Conservation (phyloP, 768 basidiomycete species). For the Fomitopsis serialis region DNA sequence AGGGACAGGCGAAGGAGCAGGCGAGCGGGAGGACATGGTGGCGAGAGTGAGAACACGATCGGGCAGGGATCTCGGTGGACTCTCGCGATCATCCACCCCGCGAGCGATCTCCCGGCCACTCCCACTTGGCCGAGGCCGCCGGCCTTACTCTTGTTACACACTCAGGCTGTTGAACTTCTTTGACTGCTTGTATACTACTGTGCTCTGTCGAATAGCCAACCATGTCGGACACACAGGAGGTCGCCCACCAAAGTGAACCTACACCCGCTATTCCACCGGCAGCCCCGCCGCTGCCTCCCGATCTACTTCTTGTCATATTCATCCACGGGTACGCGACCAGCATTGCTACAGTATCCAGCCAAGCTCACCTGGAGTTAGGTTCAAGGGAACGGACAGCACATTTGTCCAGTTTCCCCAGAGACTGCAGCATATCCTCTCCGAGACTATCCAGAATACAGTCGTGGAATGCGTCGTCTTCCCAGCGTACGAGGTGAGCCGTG, state of each 20-base stretch:
- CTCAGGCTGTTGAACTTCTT: no score
- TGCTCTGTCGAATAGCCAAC: no score
- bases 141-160: no score
- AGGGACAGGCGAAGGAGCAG: neutral
- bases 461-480: conserved; percentile 85
- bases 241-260: neutral
- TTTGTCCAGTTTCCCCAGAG: conserved; percentile 77
- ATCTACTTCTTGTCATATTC: conserved; percentile 65
- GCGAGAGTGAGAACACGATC: neutral
- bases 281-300: conserved; percentile 19
- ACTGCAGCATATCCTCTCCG: conserved; percentile 68
- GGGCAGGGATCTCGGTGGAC: neutral
- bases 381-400: conserved; percentile 62
- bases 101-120: neutral
- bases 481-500: conserved; percentile 65
- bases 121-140: no score
- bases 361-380: conserved; percentile 24
- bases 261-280: neutral
- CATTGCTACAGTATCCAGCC: no score
- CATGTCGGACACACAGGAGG: no score
- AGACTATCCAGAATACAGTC: conserved; percentile 47
- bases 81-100: neutral
- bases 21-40: neutral
- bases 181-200: no score
- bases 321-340: conserved; percentile 68